Percentiles rank a stretch among this genome's conserved stretches.
phyloP scores from a whole-genome alignment of 306 rosid species.

The Vigna reflexopilosa region DNA sequence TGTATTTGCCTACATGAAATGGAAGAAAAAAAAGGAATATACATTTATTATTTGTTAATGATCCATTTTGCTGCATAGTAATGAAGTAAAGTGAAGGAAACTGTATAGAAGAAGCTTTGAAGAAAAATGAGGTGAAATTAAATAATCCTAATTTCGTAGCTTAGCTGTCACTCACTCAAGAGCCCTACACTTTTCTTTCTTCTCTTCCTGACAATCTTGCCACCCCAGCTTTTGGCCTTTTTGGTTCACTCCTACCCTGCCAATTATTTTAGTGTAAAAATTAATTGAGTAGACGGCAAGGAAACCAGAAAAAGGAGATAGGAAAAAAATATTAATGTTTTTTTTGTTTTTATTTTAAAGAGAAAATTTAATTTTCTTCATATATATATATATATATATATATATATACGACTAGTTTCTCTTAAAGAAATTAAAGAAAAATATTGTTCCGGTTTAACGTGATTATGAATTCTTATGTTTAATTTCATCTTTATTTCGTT shows the following conservation, averaged over 20 bases:
- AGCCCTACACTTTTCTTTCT: conserved; percentile 7
- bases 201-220: not conserved
- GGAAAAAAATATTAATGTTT: not conserved
- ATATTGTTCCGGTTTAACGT: too few species aligned
- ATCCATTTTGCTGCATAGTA: not conserved
- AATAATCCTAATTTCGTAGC: conserved; percentile 23
- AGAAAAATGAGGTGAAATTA: conserved; percentile 29
- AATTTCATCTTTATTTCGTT: not conserved
- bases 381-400: too few species aligned
- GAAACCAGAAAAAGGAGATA: not conserved
- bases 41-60: conserved; percentile 1
- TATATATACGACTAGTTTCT: not conserved
- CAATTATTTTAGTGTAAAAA: not conserved
- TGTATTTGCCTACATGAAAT: not conserved
- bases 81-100: not conserved
- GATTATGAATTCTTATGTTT: not conserved
- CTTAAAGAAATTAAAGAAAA: not conserved
- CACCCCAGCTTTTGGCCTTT: conserved; percentile 22
- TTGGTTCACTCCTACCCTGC: not conserved
- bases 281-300: not conserved
- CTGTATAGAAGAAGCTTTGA: not conserved
- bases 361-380: not conserved
- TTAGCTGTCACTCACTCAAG: conserved; percentile 47
- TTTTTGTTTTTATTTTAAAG: not conserved
- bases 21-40: conserved; percentile 5